A percentile compares a stretch with the other conserved stretches of the same genome.
Conservation (phyloP, 2,329 filamentous ascomycete species). For the Xylariaceae sp. region DNA sequence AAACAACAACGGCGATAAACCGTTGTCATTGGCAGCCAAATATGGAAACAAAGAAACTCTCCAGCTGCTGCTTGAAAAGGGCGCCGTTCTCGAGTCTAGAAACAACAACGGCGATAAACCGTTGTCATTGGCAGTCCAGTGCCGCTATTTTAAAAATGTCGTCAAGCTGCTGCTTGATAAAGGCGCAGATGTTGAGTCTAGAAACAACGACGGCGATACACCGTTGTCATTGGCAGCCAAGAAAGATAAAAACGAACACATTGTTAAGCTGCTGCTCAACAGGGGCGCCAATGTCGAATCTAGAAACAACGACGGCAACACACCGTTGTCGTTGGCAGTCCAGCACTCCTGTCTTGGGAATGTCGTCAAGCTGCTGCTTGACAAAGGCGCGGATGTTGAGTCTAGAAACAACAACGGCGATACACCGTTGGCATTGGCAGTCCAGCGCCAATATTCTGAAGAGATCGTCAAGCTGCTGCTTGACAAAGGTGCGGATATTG, state of each 20-base stretch:
- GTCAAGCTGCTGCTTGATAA: background rate
- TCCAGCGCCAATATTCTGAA: background rate
- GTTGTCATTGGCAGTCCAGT: too few relatives aligned
- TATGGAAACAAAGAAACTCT: too few relatives aligned
- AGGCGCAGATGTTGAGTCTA: background rate
- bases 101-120: too few relatives aligned
- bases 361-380: background rate
- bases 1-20: too few relatives aligned
- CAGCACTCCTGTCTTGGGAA: too few relatives aligned
- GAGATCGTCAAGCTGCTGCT: background rate
- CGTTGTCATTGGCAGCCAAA: too few relatives aligned
- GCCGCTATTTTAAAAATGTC: too few relatives aligned
- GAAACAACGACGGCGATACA: background rate
- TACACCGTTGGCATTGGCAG: background rate
- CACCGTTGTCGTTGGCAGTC: background rate
- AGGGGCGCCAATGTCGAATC: background rate
- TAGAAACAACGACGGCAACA: background rate
- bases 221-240: too few relatives aligned
- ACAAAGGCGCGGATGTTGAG: background rate
- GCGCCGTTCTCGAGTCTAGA: too few relatives aligned
- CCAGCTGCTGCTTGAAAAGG: too few relatives aligned
- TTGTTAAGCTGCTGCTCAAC: background rate
- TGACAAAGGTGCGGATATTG: background rate
- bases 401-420: background rate
- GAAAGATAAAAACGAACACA: too few relatives aligned